A percentile compares a stretch with the other conserved stretches of the same genome.
Conservation (phyloP, 2,329 filamentous ascomycete genomes). For the Didymella glomerata region DNA sequence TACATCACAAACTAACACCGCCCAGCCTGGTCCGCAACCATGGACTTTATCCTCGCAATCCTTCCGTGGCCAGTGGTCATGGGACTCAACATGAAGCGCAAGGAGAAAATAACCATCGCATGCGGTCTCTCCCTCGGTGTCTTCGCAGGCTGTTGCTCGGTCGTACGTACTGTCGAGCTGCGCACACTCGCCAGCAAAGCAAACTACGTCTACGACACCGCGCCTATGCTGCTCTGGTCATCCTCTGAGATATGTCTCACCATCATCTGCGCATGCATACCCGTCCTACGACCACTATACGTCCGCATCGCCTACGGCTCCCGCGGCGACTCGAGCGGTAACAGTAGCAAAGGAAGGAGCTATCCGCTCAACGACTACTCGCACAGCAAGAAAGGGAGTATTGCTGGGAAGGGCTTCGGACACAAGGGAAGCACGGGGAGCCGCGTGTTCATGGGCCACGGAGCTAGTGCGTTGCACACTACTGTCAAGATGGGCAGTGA, state of each 20-base stretch:
- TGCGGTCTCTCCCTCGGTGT: constrained; percentile 43
- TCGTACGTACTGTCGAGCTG: constrained; percentile 44
- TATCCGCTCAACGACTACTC: constrained; percentile 36
- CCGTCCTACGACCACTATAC: constrained; percentile 54
- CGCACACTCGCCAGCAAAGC: constrained; percentile 37
- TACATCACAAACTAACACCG: constrained; percentile 12
- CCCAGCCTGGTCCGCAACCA: constrained; percentile 43
- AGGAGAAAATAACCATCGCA: constrained; percentile 46
- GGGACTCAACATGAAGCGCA: constrained; percentile 48
- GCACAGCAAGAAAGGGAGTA: constrained; percentile 25
- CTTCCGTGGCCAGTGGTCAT: constrained; percentile 47
- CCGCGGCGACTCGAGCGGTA: constrained; percentile 27
- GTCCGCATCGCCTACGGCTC: constrained; percentile 41
- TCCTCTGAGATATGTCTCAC: constrained; percentile 57
- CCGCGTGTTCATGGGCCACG: constrained; percentile 33
- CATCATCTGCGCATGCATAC: constrained; percentile 63
- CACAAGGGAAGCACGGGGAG: constrained; percentile 14
- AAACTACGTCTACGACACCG: constrained; percentile 46
- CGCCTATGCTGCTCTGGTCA: constrained; percentile 45
- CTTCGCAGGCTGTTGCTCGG: constrained; percentile 44
- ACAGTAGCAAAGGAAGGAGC: constrained; percentile 22
- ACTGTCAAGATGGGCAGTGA: constrained; percentile 34
- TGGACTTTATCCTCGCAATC: constrained; percentile 49
- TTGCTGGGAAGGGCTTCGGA: constrained; percentile 15
- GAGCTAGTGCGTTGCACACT: constrained; percentile 29